Evolutionary conservation across 352 stramenopile species (phyloP), one percentile per base, ranked within the genome.

Genomic region (Aphanomyces cochlioides): DNA sequence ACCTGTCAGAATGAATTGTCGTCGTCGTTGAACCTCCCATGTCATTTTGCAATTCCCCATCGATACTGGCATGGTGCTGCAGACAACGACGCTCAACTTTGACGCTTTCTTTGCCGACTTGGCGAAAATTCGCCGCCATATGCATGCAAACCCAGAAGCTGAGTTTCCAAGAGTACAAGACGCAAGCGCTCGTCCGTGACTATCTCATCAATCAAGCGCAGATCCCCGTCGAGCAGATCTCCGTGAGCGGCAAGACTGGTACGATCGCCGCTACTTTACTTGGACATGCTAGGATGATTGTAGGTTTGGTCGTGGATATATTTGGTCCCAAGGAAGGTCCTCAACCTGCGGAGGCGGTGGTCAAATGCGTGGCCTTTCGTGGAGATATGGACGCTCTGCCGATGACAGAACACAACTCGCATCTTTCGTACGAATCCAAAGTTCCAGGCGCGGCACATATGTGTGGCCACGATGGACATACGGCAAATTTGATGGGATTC

Each of bases 371-470:
- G 7, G 84, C 96, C 4, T 88, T 99, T 54, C 84, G 96, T 56
- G 92, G 95, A 8, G 96, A 99, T 75, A 99, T 99, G 90, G 96
- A 99, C 76, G 95, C 92, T 12, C 74, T 98, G 15, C 94, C 95
- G 4, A 97, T 99, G 72, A 72, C 90, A 73, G 86, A 94, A 64
- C 66, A 88, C 66, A 93, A 91, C 54, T 77, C 90, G 15, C 83
- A 91, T 70, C 72, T 93, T 69, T 77, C 81, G 2, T 92, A 92
- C 64, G 90, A 84, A 63, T 93, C 85, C 43, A 50, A 50, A 50
- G 43, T 50, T 12, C 43, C 43, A n/a, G 43, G 43, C 12, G 85
- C 85, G 3, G 86, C 86, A 73, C 96, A 99, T 78, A 96, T 96
- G 66, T 98, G 95, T 73, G 96, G 96, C 47, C 96, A 99, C 66